These are phyloP conservation scores for Aspergillus wentii DNA, from an alignment of 495 filamentous ascomycete genomes.

Conservation along the genomic window DNA sequence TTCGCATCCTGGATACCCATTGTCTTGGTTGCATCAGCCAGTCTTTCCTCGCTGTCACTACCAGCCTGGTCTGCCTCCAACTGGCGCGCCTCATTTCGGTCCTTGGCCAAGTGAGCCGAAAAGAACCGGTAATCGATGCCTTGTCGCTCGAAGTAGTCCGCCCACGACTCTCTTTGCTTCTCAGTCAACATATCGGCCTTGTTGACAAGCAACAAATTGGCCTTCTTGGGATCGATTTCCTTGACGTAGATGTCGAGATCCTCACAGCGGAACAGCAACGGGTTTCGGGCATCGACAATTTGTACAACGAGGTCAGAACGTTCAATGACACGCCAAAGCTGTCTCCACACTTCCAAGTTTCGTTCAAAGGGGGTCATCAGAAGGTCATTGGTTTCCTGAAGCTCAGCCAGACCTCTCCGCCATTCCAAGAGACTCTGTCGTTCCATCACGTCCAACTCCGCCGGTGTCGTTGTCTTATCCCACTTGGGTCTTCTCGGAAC, in stretches of 20 bases:
- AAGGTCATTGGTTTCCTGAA: slow-evolving; percentile 89
- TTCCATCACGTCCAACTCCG: slow-evolving; percentile 76
- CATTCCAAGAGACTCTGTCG: slow-evolving; percentile 78
- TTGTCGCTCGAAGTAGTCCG: slow-evolving; percentile 75
- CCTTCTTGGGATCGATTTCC: slow-evolving; percentile 81
- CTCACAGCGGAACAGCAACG: slow-evolving; percentile 87
- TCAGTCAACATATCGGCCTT: slow-evolving; percentile 99
- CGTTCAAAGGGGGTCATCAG: slow-evolving; percentile 98
- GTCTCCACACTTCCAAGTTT: slow-evolving; percentile 97
- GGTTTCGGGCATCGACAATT: slow-evolving; percentile 97
- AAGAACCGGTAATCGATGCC: slow-evolving; percentile 92
- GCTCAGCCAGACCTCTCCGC: slow-evolving; percentile 83
- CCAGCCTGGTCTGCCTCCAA: slow-evolving; percentile 41
- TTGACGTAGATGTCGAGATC: slow-evolving; percentile 93
- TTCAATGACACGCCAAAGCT: slow-evolving; percentile 98
- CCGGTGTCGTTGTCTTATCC: slow-evolving; percentile 77
- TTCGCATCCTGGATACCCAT: slow-evolving; percentile 37
- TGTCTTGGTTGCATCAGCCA: slow-evolving; percentile 32
- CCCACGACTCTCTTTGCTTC: slow-evolving; percentile 81
- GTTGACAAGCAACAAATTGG: slow-evolving; percentile 91
- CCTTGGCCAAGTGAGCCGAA: slow-evolving; percentile 87
- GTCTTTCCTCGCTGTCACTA: slow-evolving; percentile 41
- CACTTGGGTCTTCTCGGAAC: slow-evolving; percentile 88
- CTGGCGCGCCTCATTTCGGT: slow-evolving; percentile 67
- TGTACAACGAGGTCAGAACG: slow-evolving; percentile 93